Evolutionary conservation across 257 asterid species (phyloP).

Genomic region (Primulina eburnea): DNA sequence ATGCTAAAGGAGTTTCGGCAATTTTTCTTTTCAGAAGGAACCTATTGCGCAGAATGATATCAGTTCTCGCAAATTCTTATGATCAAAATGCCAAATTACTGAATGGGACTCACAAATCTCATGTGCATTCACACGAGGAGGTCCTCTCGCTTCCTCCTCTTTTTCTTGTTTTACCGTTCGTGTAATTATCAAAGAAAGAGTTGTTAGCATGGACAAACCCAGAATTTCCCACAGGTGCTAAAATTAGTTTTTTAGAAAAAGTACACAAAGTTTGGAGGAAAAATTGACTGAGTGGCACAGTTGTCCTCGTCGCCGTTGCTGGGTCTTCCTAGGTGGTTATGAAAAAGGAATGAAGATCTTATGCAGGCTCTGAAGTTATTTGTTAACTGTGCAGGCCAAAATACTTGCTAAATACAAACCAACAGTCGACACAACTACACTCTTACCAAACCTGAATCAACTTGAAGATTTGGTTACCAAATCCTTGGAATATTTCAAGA

Average conservation of each 20-base stretch:
- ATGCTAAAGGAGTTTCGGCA: conserved; percentile 69
- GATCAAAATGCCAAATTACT: conserved; percentile 78
- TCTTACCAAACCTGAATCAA: conserved; percentile 40
- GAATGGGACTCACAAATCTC: conserved; percentile 98
- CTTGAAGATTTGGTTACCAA: conserved; percentile 40
- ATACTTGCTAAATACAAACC: conserved; percentile 55
- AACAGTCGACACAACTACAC: conserved; percentile 31
- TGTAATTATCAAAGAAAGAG: not conserved
- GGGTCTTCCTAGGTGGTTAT: not conserved
- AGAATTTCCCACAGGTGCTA: not conserved
- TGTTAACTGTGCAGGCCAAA: conserved; percentile 39
- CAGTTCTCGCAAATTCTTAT: conserved; percentile 83
- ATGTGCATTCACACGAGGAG: conserved; percentile 81
- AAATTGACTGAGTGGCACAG: not conserved
- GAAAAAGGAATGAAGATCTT: not conserved
- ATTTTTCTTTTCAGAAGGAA: conserved; percentile 89
- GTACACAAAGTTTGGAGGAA: no score
- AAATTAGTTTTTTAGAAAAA: not conserved
- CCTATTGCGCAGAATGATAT: conserved; percentile 79
- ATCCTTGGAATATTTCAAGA: conserved; percentile 40
- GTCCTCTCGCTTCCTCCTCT: conserved; percentile 35
- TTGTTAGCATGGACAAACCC: not conserved
- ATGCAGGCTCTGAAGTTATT: not conserved
- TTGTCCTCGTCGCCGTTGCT: not conserved
- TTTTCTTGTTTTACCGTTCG: not conserved